Percentiles rank a stretch among this genome's conserved stretches.
These are phyloP conservation scores for Tolypocladium paradoxum DNA, from an alignment of 2,329 filamentous ascomycete species.

Conservation along the genomic window DNA sequence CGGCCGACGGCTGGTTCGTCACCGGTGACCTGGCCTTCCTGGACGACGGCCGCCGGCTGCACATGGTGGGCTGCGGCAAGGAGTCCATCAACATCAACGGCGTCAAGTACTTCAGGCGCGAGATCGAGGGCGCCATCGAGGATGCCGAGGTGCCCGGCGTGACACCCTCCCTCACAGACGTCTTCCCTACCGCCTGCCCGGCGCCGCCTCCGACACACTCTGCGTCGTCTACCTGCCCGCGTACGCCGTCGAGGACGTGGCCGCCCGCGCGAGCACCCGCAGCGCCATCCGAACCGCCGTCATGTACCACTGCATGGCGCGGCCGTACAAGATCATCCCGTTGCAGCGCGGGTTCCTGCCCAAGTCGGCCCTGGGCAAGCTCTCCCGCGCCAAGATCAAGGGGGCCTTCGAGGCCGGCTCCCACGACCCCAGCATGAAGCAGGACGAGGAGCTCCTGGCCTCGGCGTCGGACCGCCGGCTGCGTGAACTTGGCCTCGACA, in stretches of 20 bases:
- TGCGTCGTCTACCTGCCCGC: no score
- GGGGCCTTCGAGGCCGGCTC: conserved; percentile 9
- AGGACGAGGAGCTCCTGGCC: conserved; percentile 12
- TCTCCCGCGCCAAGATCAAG: conserved; percentile 25
- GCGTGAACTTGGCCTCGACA: conserved; percentile 19
- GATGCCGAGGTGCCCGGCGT: conserved; percentile 8
- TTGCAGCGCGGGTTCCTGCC: conserved; percentile 1
- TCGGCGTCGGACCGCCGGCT: conserved; percentile 10
- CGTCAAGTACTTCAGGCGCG: conserved; percentile 26
- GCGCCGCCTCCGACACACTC: no score
- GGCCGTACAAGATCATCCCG: no score
- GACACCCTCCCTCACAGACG: conserved; percentile 11
- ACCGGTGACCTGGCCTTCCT: conserved; percentile 27
- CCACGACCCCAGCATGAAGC: conserved; percentile 32
- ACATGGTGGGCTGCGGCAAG: conserved; percentile 26
- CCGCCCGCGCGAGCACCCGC: no score
- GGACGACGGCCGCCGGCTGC: conserved; percentile 22
- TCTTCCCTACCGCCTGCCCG: conserved; percentile 22
- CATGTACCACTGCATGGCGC: no score
- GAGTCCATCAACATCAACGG: conserved; percentile 37
- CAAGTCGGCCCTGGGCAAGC: conserved; percentile 26
- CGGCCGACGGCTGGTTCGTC: conserved; percentile 32
- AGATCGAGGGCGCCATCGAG: conserved; percentile 28
- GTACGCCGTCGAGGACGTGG: no score
- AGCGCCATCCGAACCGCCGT: no score